Percentiles rank a stretch among this genome's conserved stretches.
phyloP scores from a whole-genome alignment of 2,329 filamentous ascomycete genomes.

The Xylariaceae sp. region DNA sequence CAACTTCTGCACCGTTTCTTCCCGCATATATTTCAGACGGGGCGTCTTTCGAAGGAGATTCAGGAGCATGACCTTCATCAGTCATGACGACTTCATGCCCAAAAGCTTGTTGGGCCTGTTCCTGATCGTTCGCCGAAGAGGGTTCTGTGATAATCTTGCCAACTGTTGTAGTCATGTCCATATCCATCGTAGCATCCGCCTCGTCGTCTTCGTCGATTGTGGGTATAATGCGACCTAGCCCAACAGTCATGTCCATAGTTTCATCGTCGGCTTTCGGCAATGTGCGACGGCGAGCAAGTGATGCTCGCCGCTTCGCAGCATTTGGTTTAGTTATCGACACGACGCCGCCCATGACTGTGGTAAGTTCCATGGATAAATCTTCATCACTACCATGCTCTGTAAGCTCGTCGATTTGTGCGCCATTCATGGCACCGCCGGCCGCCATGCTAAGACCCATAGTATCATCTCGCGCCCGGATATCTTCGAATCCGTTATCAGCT shows the following conservation, averaged over 20 bases:
- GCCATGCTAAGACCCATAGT: constrained; percentile 84
- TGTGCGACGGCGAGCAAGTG: constrained; percentile 25
- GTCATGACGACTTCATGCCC: constrained; percentile 51
- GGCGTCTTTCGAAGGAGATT: constrained; percentile 34
- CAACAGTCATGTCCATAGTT: constrained; percentile 61
- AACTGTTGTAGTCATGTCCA: constrained; percentile 63
- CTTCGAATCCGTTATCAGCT: constrained; percentile 30
- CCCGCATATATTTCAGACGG: constrained; percentile 30
- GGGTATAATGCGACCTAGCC: constrained; percentile 49
- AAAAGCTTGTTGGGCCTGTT: constrained; percentile 51
- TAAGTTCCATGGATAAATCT: constrained; percentile 77
- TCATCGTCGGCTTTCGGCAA: constrained; percentile 41
- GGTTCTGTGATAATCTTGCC: constrained; percentile 53
- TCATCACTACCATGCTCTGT: constrained; percentile 47
- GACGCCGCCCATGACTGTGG: constrained; percentile 56
- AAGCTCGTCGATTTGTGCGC: constrained; percentile 28
- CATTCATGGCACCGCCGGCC: constrained; percentile 61
- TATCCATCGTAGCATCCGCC: constrained; percentile 46
- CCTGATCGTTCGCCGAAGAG: constrained; percentile 36
- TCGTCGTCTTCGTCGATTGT: constrained; percentile 34
- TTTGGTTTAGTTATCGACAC: constrained; percentile 33
- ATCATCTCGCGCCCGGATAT: constrained; percentile 50
- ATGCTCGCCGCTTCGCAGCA: constrained; percentile 27
- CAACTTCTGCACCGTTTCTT: constrained; percentile 41
- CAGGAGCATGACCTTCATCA: constrained; percentile 39